A percentile compares a stretch with the other conserved stretches of the same genome.
phyloP scores from a whole-genome alignment of 352 stramenopile genomes.

The Phytophthora tubulina region DNA sequence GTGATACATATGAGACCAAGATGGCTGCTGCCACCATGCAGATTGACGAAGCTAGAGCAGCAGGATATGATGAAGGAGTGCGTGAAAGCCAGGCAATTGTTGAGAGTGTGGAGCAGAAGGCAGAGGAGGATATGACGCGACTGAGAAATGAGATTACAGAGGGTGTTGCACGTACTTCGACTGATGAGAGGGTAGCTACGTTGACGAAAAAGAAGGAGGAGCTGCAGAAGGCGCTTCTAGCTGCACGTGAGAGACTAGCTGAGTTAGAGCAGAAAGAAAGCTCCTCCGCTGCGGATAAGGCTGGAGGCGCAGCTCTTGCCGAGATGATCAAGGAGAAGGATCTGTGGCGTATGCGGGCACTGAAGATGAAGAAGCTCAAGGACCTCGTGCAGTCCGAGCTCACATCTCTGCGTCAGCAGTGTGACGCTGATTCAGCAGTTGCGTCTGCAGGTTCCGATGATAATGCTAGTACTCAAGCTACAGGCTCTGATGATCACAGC shows the following conservation, averaged over 20 bases:
- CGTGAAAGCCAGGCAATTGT: conserved; percentile 80
- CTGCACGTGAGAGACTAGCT: conserved; percentile 20
- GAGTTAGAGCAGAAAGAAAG: conserved; percentile 39
- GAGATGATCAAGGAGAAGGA: conserved; percentile 69
- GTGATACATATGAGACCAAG: conserved; percentile 76
- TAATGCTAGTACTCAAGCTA: neutral
- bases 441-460: conserved; percentile 6
- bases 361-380: conserved; percentile 90
- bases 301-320: conserved; percentile 17
- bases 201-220: conserved; percentile 46
- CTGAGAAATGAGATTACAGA: conserved; percentile 40
- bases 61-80: conserved; percentile 81
- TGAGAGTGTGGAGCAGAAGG: conserved; percentile 59
- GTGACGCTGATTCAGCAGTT: conserved; percentile 28
- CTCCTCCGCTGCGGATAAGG: neutral
- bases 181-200: conserved; percentile 17
- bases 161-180: neutral
- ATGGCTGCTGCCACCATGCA: conserved; percentile 79
- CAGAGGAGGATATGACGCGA: conserved; percentile 52
- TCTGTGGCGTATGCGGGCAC: conserved; percentile 77
- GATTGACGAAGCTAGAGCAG: conserved; percentile 74
- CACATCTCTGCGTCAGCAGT: conserved; percentile 48
- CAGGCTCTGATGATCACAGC: conserved; percentile 27
- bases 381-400: conserved; percentile 72
- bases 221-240: conserved; percentile 36